A percentile compares a stretch with the other conserved stretches of the same genome.
phyloP scores from a whole-genome alignment of 129 eudicot species.

The Artemisia annua region DNA sequence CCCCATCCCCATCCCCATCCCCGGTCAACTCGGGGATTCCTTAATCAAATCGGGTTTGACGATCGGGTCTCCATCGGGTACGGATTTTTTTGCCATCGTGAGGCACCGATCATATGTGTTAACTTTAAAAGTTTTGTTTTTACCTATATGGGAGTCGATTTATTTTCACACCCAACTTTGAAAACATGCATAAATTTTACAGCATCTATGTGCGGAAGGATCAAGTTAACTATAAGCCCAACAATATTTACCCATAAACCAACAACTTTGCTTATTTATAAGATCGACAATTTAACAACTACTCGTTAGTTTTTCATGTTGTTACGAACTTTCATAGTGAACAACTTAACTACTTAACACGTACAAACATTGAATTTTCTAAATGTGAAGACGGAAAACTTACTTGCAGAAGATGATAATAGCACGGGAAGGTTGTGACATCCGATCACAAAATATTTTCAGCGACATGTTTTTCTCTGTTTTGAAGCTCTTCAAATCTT shows the following conservation, averaged over 20 bases:
- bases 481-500: too few species aligned
- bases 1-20: too few species aligned
- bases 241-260: background rate
- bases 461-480: slow-evolving; percentile 36
- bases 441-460: slow-evolving; percentile 62
- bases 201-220: background rate
- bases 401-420: slow-evolving; percentile 77
- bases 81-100: too few species aligned
- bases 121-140: too few species aligned
- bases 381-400: background rate
- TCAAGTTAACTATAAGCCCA: background rate
- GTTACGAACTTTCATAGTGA: background rate
- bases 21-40: too few species aligned
- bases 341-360: background rate
- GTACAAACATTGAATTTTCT: background rate
- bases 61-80: too few species aligned
- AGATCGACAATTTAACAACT: too few species aligned
- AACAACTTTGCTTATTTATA: background rate
- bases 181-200: background rate
- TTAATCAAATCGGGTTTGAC: too few species aligned
- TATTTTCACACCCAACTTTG: background rate
- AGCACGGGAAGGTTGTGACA: slow-evolving; percentile 85
- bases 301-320: too few species aligned
- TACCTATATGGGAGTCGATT: too few species aligned
- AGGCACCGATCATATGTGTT: too few species aligned